Base-by-base conservation (phyloP, 2,329 filamentous ascomycete species). In the Cladophialophora chaetospira region DNA sequence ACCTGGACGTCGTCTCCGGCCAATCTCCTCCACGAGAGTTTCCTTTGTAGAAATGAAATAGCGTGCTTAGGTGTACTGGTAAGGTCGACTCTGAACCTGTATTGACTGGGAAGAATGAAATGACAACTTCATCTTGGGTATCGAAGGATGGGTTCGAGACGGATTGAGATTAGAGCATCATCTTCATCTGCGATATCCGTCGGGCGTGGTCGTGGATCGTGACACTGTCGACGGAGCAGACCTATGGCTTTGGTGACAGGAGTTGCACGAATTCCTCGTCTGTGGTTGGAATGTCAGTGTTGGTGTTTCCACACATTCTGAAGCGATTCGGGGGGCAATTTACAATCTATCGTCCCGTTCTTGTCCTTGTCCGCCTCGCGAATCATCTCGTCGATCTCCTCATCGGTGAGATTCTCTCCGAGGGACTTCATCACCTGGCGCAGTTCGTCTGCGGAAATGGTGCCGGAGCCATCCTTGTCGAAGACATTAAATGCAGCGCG, bases 311-410 rank as follows among this genome's bases (percentile, higher is more conserved):
- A 25, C 2, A n/a, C n/a, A n/a, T n/a, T n/a, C n/a, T n/a, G n/a
- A n/a, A n/a, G n/a, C n/a, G n/a, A n/a, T n/a, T n/a, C 19, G 43
- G 35, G 6, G 23, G 36, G 26, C 9, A 11, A 17, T 25, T 1
- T 70, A 85, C 83, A 87, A 71, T 86, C 83, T 70, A 87, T 86
- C 62, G 78, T 77, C 56, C 84, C 84, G 67, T 86, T 82, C 36
- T 82, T 82, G 68, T 87, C 81, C 75, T 83, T 80, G 67, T 87
- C 84, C 62, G 83, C 83, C 73, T 85, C 81, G 67, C 80, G 73
- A 68, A 87, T 82, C 83, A 86, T 86, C 74, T 85, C 82, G 61
- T 85, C 82, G 57, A 86, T 80, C 74, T 87, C 82, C 40, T 81
- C 81, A 64, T 86, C 82, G 47, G 82, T 83, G 69, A 86, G 71